These are phyloP conservation scores for Platanus orientalis DNA, from an alignment of 164 flowering plant species.

Conservation along the genomic window DNA sequence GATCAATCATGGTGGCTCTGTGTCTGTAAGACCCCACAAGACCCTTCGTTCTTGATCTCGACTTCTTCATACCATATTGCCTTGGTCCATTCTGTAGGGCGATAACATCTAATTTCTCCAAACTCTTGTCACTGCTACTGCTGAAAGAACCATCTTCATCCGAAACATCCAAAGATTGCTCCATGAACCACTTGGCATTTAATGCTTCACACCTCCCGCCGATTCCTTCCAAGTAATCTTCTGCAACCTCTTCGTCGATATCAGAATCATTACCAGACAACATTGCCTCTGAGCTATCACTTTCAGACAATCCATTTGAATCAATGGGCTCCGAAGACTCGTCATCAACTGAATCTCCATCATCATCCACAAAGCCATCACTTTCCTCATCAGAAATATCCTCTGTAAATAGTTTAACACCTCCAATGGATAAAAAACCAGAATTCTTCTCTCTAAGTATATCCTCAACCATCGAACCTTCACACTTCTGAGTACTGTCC, in stretches of 20 bases:
- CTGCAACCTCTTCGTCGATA: conserved; percentile 71
- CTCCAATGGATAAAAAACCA: conserved; percentile 76
- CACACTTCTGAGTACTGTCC: conserved; percentile 8
- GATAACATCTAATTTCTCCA: conserved; percentile 49
- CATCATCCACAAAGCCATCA: conserved; percentile 36
- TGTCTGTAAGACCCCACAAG: conserved; percentile 8
- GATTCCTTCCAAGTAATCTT: conserved; percentile 85
- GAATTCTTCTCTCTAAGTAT: conserved; percentile 38
- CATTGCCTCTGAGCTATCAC: conserved; percentile 23
- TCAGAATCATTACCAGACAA: conserved; percentile 51
- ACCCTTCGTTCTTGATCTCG: conserved; percentile 31
- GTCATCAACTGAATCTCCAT: conserved; percentile 22
- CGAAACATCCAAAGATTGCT: conserved; percentile 27
- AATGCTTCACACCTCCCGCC: conserved; percentile 58
- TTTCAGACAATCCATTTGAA: conserved; percentile 30
- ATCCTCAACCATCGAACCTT: conserved; percentile 15
- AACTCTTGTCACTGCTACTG: conserved; percentile 40
- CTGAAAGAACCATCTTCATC: conserved; percentile 43
- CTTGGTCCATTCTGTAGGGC: conserved; percentile 62
- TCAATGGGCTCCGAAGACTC: conserved; percentile 27
- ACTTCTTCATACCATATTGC: conserved; percentile 63
- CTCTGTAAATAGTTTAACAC: conserved; percentile 64
- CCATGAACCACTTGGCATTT: conserved; percentile 46
- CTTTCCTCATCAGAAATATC: conserved; percentile 55
- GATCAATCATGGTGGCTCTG: conserved; percentile 17